A percentile compares a stretch with the other conserved stretches of the same genome.
Evolutionary conservation across 441 rosid species (phyloP).

Genomic region (Omphalea diandra): DNA sequence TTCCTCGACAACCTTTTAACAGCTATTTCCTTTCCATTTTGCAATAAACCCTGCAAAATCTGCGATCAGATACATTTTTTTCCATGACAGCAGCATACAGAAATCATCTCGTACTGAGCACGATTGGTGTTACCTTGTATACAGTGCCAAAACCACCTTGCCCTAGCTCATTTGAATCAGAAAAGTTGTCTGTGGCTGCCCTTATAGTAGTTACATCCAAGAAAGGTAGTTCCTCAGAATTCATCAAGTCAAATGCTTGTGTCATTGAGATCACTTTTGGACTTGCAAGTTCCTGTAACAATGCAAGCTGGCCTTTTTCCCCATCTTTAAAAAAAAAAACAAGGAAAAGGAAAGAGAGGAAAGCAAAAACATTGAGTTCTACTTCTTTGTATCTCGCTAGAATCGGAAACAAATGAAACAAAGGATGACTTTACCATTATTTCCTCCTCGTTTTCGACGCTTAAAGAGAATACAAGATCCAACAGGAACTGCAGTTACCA

Average conservation of each 20-base stretch:
- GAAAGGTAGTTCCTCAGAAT: conserved; percentile 33
- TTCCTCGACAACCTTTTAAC: conserved; percentile 35
- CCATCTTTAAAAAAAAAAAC: conserved; percentile 18
- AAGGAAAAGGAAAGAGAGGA: too few species aligned
- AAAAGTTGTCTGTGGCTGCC: conserved; percentile 50
- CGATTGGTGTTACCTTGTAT: conserved; percentile 48
- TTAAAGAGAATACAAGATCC: neutral
- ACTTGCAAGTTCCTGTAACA: conserved; percentile 19
- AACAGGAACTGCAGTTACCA: neutral
- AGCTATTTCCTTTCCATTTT: conserved; percentile 33
- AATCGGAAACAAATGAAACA: neutral
- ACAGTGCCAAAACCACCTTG: conserved; percentile 83
- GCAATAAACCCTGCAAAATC: conserved; percentile 27
- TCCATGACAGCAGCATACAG: neutral
- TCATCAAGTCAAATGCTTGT: conserved; percentile 22
- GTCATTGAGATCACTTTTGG: conserved; percentile 23
- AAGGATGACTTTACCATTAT: conserved; percentile 9
- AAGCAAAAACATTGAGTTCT: neutral
- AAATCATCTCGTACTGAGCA: neutral
- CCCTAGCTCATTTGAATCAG: conserved; percentile 49
- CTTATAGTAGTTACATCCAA: conserved; percentile 19
- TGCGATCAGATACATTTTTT: neutral
- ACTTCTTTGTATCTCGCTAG: too few species aligned
- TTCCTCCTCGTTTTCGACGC: neutral
- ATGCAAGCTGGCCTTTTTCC: conserved; percentile 23